Evolutionary conservation across 2,329 filamentous ascomycete species (phyloP).

Genomic region (Pseudocercospora eumusae): DNA sequence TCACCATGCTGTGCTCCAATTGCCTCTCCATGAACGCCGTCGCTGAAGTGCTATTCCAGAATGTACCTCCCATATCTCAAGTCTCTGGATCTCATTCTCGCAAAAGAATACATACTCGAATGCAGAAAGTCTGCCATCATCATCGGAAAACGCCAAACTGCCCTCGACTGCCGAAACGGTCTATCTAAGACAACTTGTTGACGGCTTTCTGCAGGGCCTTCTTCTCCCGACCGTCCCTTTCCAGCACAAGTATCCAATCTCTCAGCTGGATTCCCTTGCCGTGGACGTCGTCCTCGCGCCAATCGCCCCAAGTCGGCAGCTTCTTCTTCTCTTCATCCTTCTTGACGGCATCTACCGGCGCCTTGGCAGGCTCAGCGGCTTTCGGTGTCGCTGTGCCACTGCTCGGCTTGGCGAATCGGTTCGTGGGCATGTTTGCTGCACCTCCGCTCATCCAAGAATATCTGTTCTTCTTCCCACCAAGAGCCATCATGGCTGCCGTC

Average conservation of each 20-base stretch:
- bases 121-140: background rate
- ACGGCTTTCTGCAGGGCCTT: constrained; percentile 61
- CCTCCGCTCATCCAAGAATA: constrained; percentile 74
- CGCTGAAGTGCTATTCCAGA: constrained; percentile 11
- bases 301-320: constrained; percentile 41
- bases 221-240: constrained; percentile 71
- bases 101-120: constrained; percentile 4
- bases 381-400: constrained; percentile 35
- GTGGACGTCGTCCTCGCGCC: constrained; percentile 71
- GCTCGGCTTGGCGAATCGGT: constrained; percentile 38
- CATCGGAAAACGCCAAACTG: background rate
- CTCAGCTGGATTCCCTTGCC: constrained; percentile 80
- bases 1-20: constrained; percentile 7
- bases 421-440: constrained; percentile 58
- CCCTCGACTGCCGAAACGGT: background rate
- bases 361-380: constrained; percentile 19
- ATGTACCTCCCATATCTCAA: constrained; percentile 6
- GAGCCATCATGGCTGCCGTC: constrained; percentile 73
- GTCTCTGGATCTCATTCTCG: background rate
- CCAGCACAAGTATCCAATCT: constrained; percentile 77
- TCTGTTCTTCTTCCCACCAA: constrained; percentile 65
- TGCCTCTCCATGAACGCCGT: constrained; percentile 7
- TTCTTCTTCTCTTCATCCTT: constrained; percentile 28
- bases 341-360: constrained; percentile 19
- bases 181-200: constrained; percentile 25